A percentile compares a stretch with the other conserved stretches of the same genome.
phyloP scores from a whole-genome alignment of 2,329 filamentous ascomycete species.

The Helicocarpus griseus region DNA sequence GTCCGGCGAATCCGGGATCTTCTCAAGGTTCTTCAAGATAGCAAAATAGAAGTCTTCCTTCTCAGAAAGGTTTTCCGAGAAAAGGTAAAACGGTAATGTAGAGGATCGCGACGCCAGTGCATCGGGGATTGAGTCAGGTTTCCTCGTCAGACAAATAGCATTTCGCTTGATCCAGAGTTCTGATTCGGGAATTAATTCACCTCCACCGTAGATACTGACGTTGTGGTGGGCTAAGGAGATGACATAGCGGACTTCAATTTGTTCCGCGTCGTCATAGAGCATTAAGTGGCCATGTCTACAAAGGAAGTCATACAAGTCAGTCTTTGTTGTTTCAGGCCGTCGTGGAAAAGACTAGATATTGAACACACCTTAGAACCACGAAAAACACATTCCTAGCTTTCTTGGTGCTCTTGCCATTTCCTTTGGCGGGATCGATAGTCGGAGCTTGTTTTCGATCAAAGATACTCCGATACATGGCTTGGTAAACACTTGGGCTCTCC shows the following conservation, averaged over 20 bases:
- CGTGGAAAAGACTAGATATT: not conserved
- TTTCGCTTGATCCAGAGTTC: conserved; percentile 95
- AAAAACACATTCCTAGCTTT: conserved; percentile 83
- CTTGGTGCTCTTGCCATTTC: conserved; percentile 40
- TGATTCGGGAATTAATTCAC: conserved; percentile 69
- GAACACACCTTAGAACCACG: conserved; percentile 67
- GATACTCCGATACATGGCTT: conserved; percentile 94
- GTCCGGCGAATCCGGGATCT: conserved; percentile 47
- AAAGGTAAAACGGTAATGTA: conserved; percentile 83
- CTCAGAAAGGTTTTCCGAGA: conserved; percentile 88
- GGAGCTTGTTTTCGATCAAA: conserved; percentile 68
- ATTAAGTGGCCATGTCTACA: conserved; percentile 83
- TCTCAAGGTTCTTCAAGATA: conserved; percentile 72
- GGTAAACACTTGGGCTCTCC: conserved; percentile 89
- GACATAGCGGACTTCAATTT: conserved; percentile 91
- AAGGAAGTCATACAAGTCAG: not conserved
- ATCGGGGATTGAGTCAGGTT: conserved; percentile 44
- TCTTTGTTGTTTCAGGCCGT: conserved; percentile 1
- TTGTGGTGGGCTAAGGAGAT: conserved; percentile 82
- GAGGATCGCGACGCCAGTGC: conserved; percentile 35
- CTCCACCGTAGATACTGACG: conserved; percentile 75
- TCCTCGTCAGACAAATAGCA: conserved; percentile 70
- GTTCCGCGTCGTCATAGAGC: conserved; percentile 92
- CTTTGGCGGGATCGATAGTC: conserved; percentile 44
- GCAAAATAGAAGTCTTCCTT: conserved; percentile 99